phyloP scores from a whole-genome alignment of 345 rosid genomes.

The Laguncularia racemosa region DNA sequence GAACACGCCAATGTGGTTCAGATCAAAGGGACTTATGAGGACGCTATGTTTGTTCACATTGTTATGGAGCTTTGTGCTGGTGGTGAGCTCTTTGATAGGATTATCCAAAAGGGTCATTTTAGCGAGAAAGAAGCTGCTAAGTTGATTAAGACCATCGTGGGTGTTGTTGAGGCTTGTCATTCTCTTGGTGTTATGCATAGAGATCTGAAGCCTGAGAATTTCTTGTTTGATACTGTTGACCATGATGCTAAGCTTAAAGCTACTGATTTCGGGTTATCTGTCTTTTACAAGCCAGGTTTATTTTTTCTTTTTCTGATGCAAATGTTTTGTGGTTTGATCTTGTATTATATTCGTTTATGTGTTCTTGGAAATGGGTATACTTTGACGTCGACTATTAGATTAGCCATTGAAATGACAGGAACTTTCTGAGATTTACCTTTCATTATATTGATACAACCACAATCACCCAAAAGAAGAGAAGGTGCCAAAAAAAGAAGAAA shows the following conservation, averaged over 20 bases:
- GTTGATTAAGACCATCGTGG: conserved; percentile 77
- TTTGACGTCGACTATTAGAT: no score
- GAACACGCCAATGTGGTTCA: conserved; percentile 77
- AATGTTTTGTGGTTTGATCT: no score
- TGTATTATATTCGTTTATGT: no score
- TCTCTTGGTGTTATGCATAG: conserved; percentile 97
- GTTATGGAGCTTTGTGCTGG: conserved; percentile 98
- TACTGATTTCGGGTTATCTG: conserved; percentile 86
- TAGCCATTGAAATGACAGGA: no score
- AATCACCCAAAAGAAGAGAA: no score
- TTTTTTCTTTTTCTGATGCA: not conserved
- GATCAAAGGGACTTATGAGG: conserved; percentile 88
- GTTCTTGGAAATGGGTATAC: no score
- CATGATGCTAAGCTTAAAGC: conserved; percentile 86
- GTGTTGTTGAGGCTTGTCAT: conserved; percentile 90
- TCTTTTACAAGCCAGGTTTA: conserved; percentile 93
- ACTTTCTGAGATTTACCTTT: no score
- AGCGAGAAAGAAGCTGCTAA: conserved; percentile 89
- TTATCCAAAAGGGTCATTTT: conserved; percentile 85
- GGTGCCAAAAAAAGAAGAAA: no score
- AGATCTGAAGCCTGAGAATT: conserved; percentile 97
- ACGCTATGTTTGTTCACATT: conserved; percentile 80
- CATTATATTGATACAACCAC: no score
- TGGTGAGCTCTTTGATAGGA: conserved; percentile 93
- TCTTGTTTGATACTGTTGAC: conserved; percentile 64